Conservation (phyloP, 805 yeast genomes). For the Saturnispora galanensis region DNA sequence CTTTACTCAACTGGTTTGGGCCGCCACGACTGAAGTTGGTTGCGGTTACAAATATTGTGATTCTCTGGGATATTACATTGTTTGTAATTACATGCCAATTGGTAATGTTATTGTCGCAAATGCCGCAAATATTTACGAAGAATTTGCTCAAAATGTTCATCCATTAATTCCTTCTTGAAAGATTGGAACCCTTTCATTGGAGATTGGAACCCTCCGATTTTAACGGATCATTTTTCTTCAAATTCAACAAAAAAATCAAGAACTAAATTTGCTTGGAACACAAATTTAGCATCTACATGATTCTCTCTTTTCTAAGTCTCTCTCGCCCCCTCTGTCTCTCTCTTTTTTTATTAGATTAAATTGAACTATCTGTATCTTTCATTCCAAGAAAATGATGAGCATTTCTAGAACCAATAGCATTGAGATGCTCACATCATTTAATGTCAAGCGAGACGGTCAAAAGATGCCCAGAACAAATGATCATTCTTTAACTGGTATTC, state of each 20-base stretch:
- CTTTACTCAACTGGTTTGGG: slow-evolving; percentile 78
- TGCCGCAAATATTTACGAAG: slow-evolving; percentile 11
- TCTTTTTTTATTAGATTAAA: too few species aligned
- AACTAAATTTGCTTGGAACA: slow-evolving; percentile 3
- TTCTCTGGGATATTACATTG: slow-evolving; percentile 42
- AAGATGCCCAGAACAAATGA: too few species aligned
- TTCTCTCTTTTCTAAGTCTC: neutral
- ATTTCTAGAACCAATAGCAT: too few species aligned
- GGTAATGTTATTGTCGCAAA: slow-evolving; percentile 40
- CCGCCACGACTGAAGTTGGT: slow-evolving; percentile 48
- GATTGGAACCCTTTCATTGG: neutral
- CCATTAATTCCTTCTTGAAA: neutral
- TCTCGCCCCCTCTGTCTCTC: too few species aligned
- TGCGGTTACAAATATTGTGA: slow-evolving; percentile 62
- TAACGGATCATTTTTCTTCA: neutral
- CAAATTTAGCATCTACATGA: neutral
- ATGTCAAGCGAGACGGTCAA: too few species aligned
- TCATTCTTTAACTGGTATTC: slow-evolving; percentile 25
- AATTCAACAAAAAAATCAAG: neutral
- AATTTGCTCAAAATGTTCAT: slow-evolving; percentile 27
- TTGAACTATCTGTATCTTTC: too few species aligned
- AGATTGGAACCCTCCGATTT: slow-evolving; percentile 6
- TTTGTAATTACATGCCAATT: slow-evolving; percentile 65
- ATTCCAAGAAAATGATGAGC: too few species aligned
- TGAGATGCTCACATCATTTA: too few species aligned